These are phyloP conservation scores for Fusarium sp. DNA, from an alignment of 2,329 filamentous ascomycete genomes.

Conservation along the genomic window DNA sequence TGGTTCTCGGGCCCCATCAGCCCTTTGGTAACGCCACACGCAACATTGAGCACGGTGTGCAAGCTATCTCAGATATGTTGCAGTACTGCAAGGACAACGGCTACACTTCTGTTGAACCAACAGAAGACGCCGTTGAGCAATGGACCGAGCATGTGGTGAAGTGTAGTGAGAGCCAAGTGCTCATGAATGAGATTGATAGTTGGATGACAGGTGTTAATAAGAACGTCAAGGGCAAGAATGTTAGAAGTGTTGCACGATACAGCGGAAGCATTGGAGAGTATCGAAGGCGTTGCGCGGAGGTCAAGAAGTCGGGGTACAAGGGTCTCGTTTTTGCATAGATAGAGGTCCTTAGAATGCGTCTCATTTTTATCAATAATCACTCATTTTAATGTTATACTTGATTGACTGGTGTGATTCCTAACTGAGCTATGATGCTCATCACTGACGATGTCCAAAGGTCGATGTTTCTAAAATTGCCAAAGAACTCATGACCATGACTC, in stretches of 20 bases:
- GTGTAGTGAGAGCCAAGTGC: constrained; percentile 51
- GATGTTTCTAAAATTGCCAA: no score
- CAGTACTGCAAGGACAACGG: constrained; percentile 17
- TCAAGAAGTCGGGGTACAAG: not conserved
- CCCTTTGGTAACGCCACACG: constrained; percentile 30
- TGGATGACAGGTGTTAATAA: constrained; percentile 66
- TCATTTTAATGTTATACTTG: no score
- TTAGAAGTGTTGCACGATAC: constrained; percentile 50
- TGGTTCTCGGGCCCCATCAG: constrained; percentile 33
- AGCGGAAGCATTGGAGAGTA: constrained; percentile 26
- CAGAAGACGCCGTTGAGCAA: constrained; percentile 12
- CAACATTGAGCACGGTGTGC: constrained; percentile 18
- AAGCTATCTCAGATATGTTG: constrained; percentile 11
- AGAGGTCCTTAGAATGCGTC: no score
- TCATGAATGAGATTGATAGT: constrained; percentile 52
- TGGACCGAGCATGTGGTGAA: constrained; percentile 55
- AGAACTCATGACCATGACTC: no score
- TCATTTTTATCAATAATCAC: no score
- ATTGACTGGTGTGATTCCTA: no score
- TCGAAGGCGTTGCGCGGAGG: constrained; percentile 18
- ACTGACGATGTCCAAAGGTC: no score
- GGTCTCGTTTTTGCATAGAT: constrained; percentile 7
- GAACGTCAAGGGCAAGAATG: constrained; percentile 57
- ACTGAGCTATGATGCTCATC: no score
- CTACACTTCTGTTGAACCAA: constrained; percentile 15